Evolutionary conservation across 768 basidiomycete genomes (phyloP), one percentile per base, ranked within the genome.

Genomic region (Suillus variegatus): DNA sequence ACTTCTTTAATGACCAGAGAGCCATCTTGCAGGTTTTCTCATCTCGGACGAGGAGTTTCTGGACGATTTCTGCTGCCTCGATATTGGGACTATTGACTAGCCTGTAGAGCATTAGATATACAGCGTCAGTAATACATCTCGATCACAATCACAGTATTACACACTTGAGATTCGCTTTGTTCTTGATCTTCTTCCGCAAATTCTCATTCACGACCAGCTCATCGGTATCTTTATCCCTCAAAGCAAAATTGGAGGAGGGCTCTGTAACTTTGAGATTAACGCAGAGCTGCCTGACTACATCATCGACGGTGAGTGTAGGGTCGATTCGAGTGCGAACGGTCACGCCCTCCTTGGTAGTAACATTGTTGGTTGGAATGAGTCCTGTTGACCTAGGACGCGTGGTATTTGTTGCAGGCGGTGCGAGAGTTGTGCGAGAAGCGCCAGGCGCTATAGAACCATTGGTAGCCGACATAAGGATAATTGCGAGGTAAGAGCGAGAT

Each of bases 161-260:
- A 69, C 73, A 94, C 93, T 89, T 94, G 63, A 95, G 80, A 71
- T 91, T 88, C 57, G 83, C 85, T 75, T 92, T 94, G 47, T 83
- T 82, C 77, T 85, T 90, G 69, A 95, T 92, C 80, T 91, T 92
- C 78, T 85, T 88, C 73, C 88, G 84, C 71, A 97, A 74, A 73
- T 95, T 96, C 68, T 94, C 93, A 71, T 92, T 91, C 35, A 93
- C 95, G 20, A 97, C 89, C 56, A 96, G 77, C 68, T 92, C 92
- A 66, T 92, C 91, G 18, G 83, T 86, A 69, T 93, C 91, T 32
- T 77, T 77, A 73, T 95, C 93, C 70, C 94, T 84, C 65, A 97
- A 76, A 1, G 93, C 91, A 73, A 86, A 95, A 67, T 91, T 79
- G 1, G 84, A 82, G 1, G 92, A 84, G 0, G 90, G 83, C 46